Conservation (phyloP, 2,329 filamentous ascomycete species). For the Phaeoacremonium minimum region DNA sequence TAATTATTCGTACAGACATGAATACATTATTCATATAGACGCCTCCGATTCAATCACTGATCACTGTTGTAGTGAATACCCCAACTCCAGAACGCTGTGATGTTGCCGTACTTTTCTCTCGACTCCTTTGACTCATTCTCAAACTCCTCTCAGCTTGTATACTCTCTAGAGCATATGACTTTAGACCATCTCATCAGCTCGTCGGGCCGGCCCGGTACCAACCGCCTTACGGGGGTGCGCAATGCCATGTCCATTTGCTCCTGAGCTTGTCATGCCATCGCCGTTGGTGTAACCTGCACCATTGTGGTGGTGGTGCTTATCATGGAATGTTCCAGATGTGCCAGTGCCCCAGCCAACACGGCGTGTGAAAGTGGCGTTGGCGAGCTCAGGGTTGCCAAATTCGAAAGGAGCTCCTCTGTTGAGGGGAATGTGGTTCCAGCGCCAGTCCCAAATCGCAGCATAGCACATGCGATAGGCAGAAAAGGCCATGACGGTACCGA, state of each 20-base stretch:
- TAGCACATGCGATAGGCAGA: slow-evolving; percentile 63
- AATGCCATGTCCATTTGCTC: neutral
- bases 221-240: neutral
- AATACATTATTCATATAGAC: too few species aligned
- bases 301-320: neutral
- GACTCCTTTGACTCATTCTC: too few species aligned
- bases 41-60: too few species aligned
- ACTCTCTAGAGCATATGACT: too few species aligned
- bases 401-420: slow-evolving; percentile 28
- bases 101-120: too few species aligned
- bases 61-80: too few species aligned
- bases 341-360: slow-evolving; percentile 16
- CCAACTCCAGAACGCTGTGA: too few species aligned
- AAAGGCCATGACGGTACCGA: slow-evolving; percentile 60
- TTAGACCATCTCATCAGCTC: neutral
- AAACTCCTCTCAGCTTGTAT: too few species aligned
- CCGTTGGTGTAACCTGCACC: neutral
- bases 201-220: neutral
- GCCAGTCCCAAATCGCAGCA: slow-evolving; percentile 65
- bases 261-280: neutral
- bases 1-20: too few species aligned
- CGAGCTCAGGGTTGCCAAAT: slow-evolving; percentile 14
- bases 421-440: slow-evolving; percentile 64
- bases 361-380: slow-evolving; percentile 17
- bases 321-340: neutral